These are phyloP conservation scores for Phoenix dactylifera DNA, from an alignment of 176 grass and related monocot species.

Conservation along the genomic window DNA sequence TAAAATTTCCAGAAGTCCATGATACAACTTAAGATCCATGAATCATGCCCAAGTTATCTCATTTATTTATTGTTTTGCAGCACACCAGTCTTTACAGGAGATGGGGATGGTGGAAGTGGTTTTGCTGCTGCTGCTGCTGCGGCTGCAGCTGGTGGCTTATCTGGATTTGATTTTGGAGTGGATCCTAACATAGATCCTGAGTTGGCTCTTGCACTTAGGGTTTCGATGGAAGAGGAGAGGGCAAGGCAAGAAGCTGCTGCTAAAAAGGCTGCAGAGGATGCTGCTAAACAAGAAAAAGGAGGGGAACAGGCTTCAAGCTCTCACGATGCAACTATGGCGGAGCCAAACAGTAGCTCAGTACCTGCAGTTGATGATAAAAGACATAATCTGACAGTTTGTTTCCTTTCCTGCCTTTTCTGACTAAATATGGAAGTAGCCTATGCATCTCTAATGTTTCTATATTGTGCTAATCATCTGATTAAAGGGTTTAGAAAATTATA, in stretches of 20 bases:
- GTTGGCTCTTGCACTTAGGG: slow-evolving; percentile 73
- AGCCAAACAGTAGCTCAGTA: background rate
- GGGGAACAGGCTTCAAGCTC: slow-evolving; percentile 14
- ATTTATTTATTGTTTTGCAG: slow-evolving; percentile 29
- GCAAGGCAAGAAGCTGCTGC: slow-evolving; percentile 81
- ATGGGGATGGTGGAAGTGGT: slow-evolving; percentile 78
- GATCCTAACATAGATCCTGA: slow-evolving; percentile 98
- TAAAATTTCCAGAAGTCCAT: slow-evolving; percentile 1
- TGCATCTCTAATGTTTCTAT: no score
- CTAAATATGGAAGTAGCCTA: no score
- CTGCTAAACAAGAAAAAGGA: slow-evolving; percentile 17
- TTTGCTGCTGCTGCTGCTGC: slow-evolving; percentile 94
- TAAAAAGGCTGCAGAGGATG: slow-evolving; percentile 19
- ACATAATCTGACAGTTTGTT: slow-evolving; percentile 10
- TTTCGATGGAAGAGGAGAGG: slow-evolving; percentile 98
- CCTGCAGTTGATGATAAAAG: slow-evolving; percentile 8
- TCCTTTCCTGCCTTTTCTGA: background rate
- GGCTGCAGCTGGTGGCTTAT: slow-evolving; percentile 49
- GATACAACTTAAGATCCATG: background rate
- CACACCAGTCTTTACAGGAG: slow-evolving; percentile 94
- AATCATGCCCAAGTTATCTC: background rate
- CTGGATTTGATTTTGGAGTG: slow-evolving; percentile 97
- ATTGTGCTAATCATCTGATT: no score
- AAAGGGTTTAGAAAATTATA: no score
- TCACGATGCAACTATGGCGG: slow-evolving; percentile 15